Conservation (phyloP, 352 stramenopile genomes). For the Phytophthora fragariaefolia region DNA sequence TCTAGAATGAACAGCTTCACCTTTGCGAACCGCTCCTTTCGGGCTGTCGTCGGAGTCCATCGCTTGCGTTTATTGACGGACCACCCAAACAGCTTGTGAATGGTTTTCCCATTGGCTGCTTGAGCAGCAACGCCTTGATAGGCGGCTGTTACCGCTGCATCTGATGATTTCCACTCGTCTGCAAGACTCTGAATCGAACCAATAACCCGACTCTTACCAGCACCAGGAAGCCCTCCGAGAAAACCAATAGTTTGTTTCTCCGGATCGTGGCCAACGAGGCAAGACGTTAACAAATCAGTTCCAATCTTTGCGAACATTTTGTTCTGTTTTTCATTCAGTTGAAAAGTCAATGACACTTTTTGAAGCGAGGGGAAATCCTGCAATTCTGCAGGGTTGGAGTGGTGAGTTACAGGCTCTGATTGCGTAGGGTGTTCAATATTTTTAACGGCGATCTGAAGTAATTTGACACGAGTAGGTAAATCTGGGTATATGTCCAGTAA, state of each 20-base stretch:
- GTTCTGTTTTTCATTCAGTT: constrained; percentile 14
- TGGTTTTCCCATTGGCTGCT: constrained; percentile 11
- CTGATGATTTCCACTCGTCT: neutral
- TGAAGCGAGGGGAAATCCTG: too few species aligned
- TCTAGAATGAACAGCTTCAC: constrained; percentile 4
- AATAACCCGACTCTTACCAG: constrained; percentile 14
- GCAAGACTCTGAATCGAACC: constrained; percentile 7
- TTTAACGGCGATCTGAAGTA: too few species aligned
- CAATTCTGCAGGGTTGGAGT: too few species aligned
- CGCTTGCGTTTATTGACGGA: neutral
- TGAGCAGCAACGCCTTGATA: constrained; percentile 17
- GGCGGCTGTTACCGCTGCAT: constrained; percentile 3
- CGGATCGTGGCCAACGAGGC: neutral
- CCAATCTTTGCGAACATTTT: constrained; percentile 7
- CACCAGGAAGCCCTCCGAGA: constrained; percentile 6
- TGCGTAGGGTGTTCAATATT: too few species aligned
- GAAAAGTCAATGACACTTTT: neutral
- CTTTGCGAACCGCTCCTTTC: constrained; percentile 8
- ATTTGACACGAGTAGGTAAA: too few species aligned
- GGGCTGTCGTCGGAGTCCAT: neutral
- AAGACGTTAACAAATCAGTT: neutral
- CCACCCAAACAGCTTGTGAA: constrained; percentile 19
- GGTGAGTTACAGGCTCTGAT: too few species aligned
- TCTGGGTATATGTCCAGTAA: too few species aligned
- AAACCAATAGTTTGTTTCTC: constrained; percentile 1